Conservation (phyloP, 2,329 filamentous ascomycete species). For the Orbilia brochopaga region DNA sequence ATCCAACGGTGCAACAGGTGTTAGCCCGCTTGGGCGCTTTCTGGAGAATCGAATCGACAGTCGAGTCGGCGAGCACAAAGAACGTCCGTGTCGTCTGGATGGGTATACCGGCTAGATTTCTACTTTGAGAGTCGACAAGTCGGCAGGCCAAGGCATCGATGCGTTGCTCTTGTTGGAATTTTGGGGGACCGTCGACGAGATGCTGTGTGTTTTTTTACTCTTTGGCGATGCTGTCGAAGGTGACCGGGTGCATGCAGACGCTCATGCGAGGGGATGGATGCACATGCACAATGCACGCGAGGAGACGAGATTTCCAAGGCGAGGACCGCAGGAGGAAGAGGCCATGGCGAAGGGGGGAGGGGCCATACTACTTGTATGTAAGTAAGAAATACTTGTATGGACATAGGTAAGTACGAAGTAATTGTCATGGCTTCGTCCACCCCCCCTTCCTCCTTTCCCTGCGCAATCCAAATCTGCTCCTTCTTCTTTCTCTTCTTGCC, state of each 20-base stretch:
- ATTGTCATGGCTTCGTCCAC: neutral
- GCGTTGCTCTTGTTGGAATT: neutral
- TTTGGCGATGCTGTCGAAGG: neutral
- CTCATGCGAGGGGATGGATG: no score
- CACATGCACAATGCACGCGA: no score
- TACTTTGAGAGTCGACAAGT: neutral
- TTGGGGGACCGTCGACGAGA: neutral
- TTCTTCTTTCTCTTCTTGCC: no score
- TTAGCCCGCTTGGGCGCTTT: neutral
- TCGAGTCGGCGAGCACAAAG: neutral
- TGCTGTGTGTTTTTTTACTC: no score
- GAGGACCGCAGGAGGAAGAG: neutral
- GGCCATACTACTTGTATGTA: no score
- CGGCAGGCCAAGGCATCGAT: neutral
- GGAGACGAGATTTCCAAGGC: neutral
- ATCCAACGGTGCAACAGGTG: neutral
- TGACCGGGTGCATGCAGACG: neutral
- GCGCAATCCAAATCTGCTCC: neutral
- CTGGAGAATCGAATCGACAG: neutral
- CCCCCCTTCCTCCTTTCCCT: neutral
- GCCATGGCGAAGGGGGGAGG: neutral
- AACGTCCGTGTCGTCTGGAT: neutral
- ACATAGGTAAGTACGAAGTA: no score
- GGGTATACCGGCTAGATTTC: neutral
- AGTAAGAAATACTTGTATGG: no score